These are phyloP conservation scores for Xerocomellus intermedius DNA, from an alignment of 768 basidiomycete genomes.

Conservation along the genomic window DNA sequence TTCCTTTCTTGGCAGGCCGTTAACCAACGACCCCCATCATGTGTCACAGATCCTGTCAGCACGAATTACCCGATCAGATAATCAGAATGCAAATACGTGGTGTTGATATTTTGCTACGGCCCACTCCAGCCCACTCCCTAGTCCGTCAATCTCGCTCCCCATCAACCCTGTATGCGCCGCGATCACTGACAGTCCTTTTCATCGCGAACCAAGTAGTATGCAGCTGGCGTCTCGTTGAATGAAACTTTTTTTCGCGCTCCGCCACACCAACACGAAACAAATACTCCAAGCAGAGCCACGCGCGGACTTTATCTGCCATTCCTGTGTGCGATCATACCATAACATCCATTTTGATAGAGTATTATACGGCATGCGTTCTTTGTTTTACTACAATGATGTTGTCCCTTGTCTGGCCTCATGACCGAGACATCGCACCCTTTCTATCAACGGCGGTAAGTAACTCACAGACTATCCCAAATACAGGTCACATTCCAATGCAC, in stretches of 20 bases:
- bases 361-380: slow-evolving; percentile 8
- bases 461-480: slow-evolving; percentile 12
- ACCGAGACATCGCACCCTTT: slow-evolving; percentile 13
- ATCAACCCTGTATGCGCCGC: slow-evolving; percentile 16
- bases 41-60: slow-evolving; percentile 11
- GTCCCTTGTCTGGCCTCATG: slow-evolving; percentile 5
- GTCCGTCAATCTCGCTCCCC: slow-evolving; percentile 25
- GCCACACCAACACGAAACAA: slow-evolving; percentile 4
- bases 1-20: slow-evolving; percentile 19
- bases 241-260: slow-evolving; percentile 20
- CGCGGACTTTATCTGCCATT: slow-evolving; percentile 14
- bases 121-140: slow-evolving; percentile 9
- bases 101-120: slow-evolving; percentile 7
- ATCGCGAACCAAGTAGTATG: neutral
- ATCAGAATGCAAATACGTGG: slow-evolving; percentile 25
- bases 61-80: slow-evolving; percentile 23
- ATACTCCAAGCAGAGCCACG: neutral
- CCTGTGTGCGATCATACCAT: slow-evolving; percentile 1
- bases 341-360: slow-evolving; percentile 10
- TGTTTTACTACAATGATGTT: slow-evolving; percentile 7
- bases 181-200: slow-evolving; percentile 10
- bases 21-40: slow-evolving; percentile 6
- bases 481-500: slow-evolving; percentile 2
- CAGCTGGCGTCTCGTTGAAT: slow-evolving; percentile 1
- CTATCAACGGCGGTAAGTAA: slow-evolving; percentile 2